Base-by-base conservation (phyloP, 2,329 filamentous ascomycete species). In the Rachicladosporium sp. region DNA sequence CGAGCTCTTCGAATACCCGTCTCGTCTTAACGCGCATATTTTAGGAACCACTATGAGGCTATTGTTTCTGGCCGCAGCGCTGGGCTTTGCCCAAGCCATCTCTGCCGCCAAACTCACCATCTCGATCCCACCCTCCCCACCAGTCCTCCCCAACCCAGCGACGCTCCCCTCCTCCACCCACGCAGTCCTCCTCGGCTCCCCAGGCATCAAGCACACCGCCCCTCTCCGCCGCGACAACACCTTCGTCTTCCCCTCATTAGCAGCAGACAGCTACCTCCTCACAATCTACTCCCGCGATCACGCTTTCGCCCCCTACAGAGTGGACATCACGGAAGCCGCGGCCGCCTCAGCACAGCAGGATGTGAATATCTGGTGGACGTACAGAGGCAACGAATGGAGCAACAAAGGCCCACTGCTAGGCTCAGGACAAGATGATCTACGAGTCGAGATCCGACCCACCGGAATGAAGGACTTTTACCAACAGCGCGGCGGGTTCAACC, bases 341-440 rank as follows among this genome's bases (percentile, higher is more conserved):
- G 63, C 30, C 57, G 62, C 13, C 58, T 64, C 49, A 60, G 48
- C 56, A 46, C 44, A 57, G 42, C 61, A 67, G 31, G 59, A 70
- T 35, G 68, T 86, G 3, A 64, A 70, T 32, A 78, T 78, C 21
- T 91, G 83, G 80, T 83, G 89, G 67, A 93, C 86, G 19, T 93
- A 80, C 58, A 71, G 86, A 35, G 87, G 86, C 0, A 89, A 93
- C 53, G 83, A 91, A 50, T 95, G 89, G 87, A 77, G 70, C 11
- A 93, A 94, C 58, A 82, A 78, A 55, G 89, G 88, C n/a, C 80
- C 82, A 64, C 69, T 59, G 35, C 65, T 70, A 37, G 65, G 60
- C 13, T 61, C 64, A 27, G 62, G 56, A 2, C 56, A 55, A 38
- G 64, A 59, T 6, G 57, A 62, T 37, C 59, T 70, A 34, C 65